These are phyloP conservation scores for Dioscorea zingiberensis DNA, from an alignment of 106 monocot species.

Conservation along the genomic window DNA sequence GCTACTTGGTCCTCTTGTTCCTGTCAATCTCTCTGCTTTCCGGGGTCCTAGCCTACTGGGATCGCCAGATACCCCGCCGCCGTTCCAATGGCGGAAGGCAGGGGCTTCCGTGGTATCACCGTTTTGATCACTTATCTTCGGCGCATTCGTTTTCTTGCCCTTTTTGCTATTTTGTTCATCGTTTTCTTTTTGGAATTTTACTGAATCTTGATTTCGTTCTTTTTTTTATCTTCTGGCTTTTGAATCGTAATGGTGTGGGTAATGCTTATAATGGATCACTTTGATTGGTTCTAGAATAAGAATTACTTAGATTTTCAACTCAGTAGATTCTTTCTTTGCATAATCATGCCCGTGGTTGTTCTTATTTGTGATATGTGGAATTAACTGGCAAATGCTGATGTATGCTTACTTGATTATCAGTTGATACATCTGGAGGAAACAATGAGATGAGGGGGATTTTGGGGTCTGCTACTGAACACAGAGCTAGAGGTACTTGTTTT, in stretches of 20 bases:
- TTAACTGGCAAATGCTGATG: neutral
- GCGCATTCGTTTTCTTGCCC: too few relatives aligned
- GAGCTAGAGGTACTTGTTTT: conserved; percentile 43
- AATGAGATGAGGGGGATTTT: conserved; percentile 28
- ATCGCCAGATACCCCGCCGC: too few relatives aligned
- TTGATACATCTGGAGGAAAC: conserved; percentile 14
- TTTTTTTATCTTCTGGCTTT: too few relatives aligned
- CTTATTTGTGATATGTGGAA: neutral
- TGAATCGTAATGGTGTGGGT: neutral
- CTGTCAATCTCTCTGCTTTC: too few relatives aligned
- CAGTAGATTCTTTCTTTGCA: neutral
- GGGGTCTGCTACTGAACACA: conserved; percentile 37
- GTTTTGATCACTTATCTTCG: too few relatives aligned
- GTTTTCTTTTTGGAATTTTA: too few relatives aligned
- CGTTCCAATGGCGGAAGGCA: too few relatives aligned
- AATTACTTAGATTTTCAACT: neutral
- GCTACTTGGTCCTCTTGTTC: neutral
- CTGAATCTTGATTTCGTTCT: too few relatives aligned
- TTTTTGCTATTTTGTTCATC: too few relatives aligned
- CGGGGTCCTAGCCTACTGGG: too few relatives aligned
- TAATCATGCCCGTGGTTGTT: neutral
- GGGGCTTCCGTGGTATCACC: too few relatives aligned
- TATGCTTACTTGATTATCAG: conserved; percentile 6
- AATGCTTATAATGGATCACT: too few relatives aligned
- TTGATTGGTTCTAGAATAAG: neutral